A percentile compares a stretch with the other conserved stretches of the same genome.
These are phyloP conservation scores for Eryngium alpinum DNA, from an alignment of 140 eudicot genomes.

Conservation along the genomic window DNA sequence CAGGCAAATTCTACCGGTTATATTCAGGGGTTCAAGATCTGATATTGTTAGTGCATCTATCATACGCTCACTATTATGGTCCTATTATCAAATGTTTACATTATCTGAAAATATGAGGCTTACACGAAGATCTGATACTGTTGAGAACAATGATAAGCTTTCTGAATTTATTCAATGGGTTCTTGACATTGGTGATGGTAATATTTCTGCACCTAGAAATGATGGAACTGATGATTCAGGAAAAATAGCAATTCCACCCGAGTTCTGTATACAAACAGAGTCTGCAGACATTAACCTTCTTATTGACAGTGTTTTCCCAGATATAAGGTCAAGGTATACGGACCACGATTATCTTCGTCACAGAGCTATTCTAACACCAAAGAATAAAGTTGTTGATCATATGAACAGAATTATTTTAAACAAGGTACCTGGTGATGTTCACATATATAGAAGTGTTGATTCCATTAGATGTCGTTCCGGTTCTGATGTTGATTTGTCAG, in stretches of 20 bases:
- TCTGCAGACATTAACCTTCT: too few species aligned
- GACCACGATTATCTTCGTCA: too few species aligned
- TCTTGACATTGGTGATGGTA: neutral
- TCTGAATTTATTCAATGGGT: neutral
- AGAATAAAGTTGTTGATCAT: too few species aligned
- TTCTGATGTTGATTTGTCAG: too few species aligned
- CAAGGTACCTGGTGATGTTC: too few species aligned
- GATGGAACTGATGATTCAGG: neutral
- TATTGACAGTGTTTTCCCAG: too few species aligned
- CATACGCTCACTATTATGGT: neutral
- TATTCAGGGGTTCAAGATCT: neutral
- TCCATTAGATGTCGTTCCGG: too few species aligned
- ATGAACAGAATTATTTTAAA: too few species aligned
- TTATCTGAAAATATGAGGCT: neutral
- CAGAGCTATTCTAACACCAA: too few species aligned
- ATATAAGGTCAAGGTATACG: too few species aligned
- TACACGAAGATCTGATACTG: accelerated
- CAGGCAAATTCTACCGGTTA: neutral
- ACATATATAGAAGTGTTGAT: too few species aligned
- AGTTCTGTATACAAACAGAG: too few species aligned
- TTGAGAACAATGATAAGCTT: neutral
- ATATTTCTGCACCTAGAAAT: neutral
- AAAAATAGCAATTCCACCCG: neutral
- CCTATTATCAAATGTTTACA: accelerated
- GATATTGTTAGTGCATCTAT: neutral